Evolutionary conservation across 345 rosid genomes (phyloP), one percentile per base, ranked within the genome.

Genomic region (Syzygium aromaticum): DNA sequence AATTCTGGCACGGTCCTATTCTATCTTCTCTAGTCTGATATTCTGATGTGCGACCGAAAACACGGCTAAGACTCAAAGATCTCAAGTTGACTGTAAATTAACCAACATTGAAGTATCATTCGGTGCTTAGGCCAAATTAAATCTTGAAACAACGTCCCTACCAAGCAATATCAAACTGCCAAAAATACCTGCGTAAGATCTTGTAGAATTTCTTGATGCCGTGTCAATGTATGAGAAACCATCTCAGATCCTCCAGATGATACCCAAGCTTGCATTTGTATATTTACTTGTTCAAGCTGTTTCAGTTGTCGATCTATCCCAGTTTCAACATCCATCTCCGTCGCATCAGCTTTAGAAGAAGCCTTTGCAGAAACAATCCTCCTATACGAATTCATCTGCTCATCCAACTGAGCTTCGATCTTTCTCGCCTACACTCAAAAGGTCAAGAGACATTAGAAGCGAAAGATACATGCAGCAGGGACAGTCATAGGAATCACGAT

Each of bases 161-260:
- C 33, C 25, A 27, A 53, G 85, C 51, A 23, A 52, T 43, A 82
- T 30, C 88, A 88, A 40, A 52, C 54, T 30, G 83, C 86, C 86
- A 87, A 86, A 83, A 87, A 43, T n/a, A 95, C 99, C 96, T 95
- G 98, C 54, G 94, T 95, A 46, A 96, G 95, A 89, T 98, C 99
- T 91, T 94, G 98, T 88, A 95, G 96, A 89, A 96, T 98, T 93
- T 98, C 99, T 87, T 96, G 99, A 93, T 98, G 99, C 85, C 99
- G 93, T 87, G 95, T 96, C 91, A 96, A 92, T 84, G 99, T 95
- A 93, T 96, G 99, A 51, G 99, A 98, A 90, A 98, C 99, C 98
- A 95, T 98, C 90, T 98, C 98, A 28, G 98, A 96, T 56, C 99
- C 98, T 85, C 98, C 99, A 11, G 99, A 95, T 89, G 98, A 96